These are phyloP conservation scores for Boletus smithii DNA, from an alignment of 1,284 basidiomycete genomes.

Conservation along the genomic window DNA sequence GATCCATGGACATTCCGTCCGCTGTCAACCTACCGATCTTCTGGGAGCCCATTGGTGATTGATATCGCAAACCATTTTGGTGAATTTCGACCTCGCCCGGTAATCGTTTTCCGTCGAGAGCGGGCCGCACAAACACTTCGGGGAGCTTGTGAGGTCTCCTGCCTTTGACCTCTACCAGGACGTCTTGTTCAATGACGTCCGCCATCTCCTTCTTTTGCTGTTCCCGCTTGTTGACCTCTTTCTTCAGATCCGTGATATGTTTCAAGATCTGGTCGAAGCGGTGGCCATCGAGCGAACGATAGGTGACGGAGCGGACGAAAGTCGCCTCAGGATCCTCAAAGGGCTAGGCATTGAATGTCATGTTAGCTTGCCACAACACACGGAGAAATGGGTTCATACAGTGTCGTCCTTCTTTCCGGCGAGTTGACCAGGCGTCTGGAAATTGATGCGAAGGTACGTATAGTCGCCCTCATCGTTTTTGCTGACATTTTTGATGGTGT, in stretches of 20 bases:
- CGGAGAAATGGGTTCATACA: slow-evolving; percentile 39
- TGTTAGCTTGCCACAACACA: slow-evolving; percentile 8
- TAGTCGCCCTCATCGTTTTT: slow-evolving; percentile 97
- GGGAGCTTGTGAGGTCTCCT: slow-evolving; percentile 80
- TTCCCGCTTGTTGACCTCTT: slow-evolving; percentile 94
- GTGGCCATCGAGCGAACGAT: slow-evolving; percentile 85
- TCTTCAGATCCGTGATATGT: slow-evolving; percentile 94
- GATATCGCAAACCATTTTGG: slow-evolving; percentile 93
- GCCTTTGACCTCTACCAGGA: slow-evolving; percentile 83
- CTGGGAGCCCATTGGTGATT: slow-evolving; percentile 84
- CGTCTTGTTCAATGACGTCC: slow-evolving; percentile 95
- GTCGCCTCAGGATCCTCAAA: slow-evolving; percentile 98
- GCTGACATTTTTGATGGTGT: slow-evolving; percentile 96
- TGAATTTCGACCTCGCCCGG: slow-evolving; percentile 98
- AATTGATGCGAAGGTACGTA: slow-evolving; percentile 95
- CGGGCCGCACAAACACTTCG: slow-evolving; percentile 92
- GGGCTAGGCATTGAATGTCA: slow-evolving; percentile 49
- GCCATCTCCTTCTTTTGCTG: slow-evolving; percentile 98
- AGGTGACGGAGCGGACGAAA: slow-evolving; percentile 94
- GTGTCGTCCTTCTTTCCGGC: slow-evolving; percentile 99
- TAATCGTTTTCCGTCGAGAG: slow-evolving; percentile 87
- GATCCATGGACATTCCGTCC: background rate
- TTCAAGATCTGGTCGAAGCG: slow-evolving; percentile 89
- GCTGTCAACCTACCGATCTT: slow-evolving; percentile 69
- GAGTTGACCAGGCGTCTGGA: slow-evolving; percentile 97